Evolutionary conservation across 495 filamentous ascomycete genomes (phyloP).

Genomic region (Trichoderma orchidacearum): DNA sequence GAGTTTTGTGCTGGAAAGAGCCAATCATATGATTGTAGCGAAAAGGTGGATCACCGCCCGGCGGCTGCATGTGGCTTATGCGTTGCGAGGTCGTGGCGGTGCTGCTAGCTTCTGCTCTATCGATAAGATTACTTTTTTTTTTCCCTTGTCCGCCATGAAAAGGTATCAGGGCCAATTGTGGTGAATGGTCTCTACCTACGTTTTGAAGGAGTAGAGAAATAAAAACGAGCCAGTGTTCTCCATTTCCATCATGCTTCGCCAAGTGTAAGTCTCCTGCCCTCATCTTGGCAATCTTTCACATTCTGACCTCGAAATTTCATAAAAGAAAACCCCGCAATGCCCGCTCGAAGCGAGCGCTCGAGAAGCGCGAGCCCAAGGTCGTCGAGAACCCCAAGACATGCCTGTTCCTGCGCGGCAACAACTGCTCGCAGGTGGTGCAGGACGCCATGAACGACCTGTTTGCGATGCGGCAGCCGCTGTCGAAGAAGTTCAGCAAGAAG

Average conservation of each 20-base stretch:
- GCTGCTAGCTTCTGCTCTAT: background rate
- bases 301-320: background rate
- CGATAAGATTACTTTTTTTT: slow-evolving; percentile 2
- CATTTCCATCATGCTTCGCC: slow-evolving; percentile 16
- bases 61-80: too few species aligned
- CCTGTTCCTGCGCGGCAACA: slow-evolving; percentile 73
- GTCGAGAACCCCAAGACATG: slow-evolving; percentile 78
- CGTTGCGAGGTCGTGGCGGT: background rate
- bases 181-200: too few species aligned
- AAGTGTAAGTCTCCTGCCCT: slow-evolving; percentile 11
- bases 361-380: slow-evolving; percentile 77
- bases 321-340: slow-evolving; percentile 79
- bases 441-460: slow-evolving; percentile 71
- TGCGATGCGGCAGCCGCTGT: slow-evolving; percentile 62
- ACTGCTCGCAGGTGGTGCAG: slow-evolving; percentile 63
- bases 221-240: background rate
- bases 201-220: background rate
- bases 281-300: background rate
- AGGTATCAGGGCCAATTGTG: background rate
- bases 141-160: background rate
- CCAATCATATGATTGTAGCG: too few species aligned
- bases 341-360: slow-evolving; percentile 84
- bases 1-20: too few species aligned
- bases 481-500: slow-evolving; percentile 86
- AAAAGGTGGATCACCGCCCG: too few species aligned